Evolutionary conservation across 2,329 filamentous ascomycete species (phyloP).

Genomic region (Penicillium glabrum): DNA sequence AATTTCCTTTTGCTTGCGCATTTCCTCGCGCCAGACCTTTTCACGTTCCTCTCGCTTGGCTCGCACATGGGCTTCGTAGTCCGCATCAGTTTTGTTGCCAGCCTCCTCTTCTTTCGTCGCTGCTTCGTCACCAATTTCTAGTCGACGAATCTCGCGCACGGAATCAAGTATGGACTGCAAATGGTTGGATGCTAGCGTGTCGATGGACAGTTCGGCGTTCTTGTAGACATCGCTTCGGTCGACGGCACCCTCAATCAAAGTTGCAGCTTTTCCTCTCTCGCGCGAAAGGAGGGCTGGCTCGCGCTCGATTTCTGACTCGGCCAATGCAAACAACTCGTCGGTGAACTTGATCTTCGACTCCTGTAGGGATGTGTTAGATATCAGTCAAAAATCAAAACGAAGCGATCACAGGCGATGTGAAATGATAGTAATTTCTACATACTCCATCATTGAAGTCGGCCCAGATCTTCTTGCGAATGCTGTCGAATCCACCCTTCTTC

Average conservation of each 20-base stretch:
- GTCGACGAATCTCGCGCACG: slow-evolving; percentile 57
- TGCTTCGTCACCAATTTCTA: slow-evolving; percentile 59
- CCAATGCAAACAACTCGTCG: slow-evolving; percentile 54
- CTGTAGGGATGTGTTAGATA: slow-evolving; percentile 33
- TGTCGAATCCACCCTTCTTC: slow-evolving; percentile 66
- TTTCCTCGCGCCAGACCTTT: slow-evolving; percentile 48
- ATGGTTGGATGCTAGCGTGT: slow-evolving; percentile 55
- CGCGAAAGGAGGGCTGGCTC: slow-evolving; percentile 62
- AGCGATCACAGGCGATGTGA: not conserved
- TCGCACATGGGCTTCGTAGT: slow-evolving; percentile 57
- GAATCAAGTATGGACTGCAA: slow-evolving; percentile 55
- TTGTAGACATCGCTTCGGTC: slow-evolving; percentile 64
- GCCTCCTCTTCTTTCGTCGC: slow-evolving; percentile 55
- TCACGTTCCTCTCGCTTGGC: slow-evolving; percentile 54
- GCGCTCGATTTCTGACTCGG: slow-evolving; percentile 62
- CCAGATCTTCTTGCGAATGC: slow-evolving; percentile 60
- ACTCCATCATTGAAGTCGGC: slow-evolving; percentile 58
- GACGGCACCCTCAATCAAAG: slow-evolving; percentile 63
- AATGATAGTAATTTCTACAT: slow-evolving; percentile 22
- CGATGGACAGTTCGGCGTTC: slow-evolving; percentile 56
- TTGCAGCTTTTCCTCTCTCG: slow-evolving; percentile 61
- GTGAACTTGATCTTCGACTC: slow-evolving; percentile 55
- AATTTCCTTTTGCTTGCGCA: slow-evolving; percentile 54
- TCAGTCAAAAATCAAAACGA: not conserved
- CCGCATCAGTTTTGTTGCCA: slow-evolving; percentile 61